Percentiles rank a stretch among this genome's conserved stretches.
Evolutionary conservation across 2,329 filamentous ascomycete genomes (phyloP).

Genomic region (Aspergillus cejpii): DNA sequence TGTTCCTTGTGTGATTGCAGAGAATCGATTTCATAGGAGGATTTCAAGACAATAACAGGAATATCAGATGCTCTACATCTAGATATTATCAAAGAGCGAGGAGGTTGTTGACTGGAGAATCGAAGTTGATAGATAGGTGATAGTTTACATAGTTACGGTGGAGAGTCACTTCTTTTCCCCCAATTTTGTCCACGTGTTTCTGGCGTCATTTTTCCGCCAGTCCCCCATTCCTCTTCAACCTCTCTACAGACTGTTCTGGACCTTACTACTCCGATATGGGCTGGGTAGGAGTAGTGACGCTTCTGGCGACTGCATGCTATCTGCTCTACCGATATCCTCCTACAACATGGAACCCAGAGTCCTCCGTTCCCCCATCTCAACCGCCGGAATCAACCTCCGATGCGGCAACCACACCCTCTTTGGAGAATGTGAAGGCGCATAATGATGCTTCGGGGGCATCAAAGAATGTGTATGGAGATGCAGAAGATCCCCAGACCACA

Average conservation of each 20-base stretch:
- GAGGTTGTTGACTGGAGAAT: too few species aligned
- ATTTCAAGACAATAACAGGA: too few species aligned
- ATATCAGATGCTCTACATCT: too few species aligned
- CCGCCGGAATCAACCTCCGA: conserved; percentile 18
- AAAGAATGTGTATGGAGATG: conserved; percentile 9
- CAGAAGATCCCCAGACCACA: conserved; percentile 28
- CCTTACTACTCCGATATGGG: conserved; percentile 30
- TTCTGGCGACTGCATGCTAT: conserved; percentile 37
- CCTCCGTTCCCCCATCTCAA: conserved; percentile 7
- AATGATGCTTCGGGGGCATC: conserved; percentile 7
- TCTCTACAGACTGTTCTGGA: neutral
- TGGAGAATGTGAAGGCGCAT: conserved; percentile 8
- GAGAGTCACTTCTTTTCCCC: neutral
- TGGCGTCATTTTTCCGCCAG: neutral
- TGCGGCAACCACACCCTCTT: conserved; percentile 6
- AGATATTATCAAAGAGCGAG: too few species aligned
- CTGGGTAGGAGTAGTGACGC: conserved; percentile 35
- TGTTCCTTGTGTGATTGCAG: too few species aligned
- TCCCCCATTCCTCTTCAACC: neutral
- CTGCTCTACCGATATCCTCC: conserved; percentile 38
- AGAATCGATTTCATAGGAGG: too few species aligned
- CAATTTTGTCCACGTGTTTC: neutral
- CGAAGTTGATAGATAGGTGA: too few species aligned
- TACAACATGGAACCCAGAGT: conserved; percentile 28
- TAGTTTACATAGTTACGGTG: too few species aligned